phyloP scores from a whole-genome alignment of 768 basidiomycete genomes.

The Podaxis sp. region DNA sequence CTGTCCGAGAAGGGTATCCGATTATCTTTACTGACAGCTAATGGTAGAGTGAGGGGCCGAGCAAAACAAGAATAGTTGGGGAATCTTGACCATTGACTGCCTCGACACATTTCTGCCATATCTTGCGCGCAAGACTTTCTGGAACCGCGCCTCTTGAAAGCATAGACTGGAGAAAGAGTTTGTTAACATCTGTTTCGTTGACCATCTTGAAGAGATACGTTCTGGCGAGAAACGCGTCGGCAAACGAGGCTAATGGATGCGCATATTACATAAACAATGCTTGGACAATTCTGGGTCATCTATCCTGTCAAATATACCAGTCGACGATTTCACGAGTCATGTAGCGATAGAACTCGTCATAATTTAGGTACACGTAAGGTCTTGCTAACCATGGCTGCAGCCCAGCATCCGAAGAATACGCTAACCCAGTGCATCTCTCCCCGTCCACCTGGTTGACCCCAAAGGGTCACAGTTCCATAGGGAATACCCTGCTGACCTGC shows the following conservation, averaged over 20 bases:
- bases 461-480: slow-evolving; percentile 66
- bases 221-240: not conserved
- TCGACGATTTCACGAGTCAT: not conserved
- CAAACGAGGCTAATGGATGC: not conserved
- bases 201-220: slow-evolving; percentile 17
- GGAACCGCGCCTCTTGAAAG: slow-evolving; percentile 68
- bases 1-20: slow-evolving; percentile 49
- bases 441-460: slow-evolving; percentile 66
- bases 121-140: slow-evolving; percentile 52
- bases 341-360: slow-evolving; percentile 2
- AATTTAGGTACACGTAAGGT: slow-evolving; percentile 84
- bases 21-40: not conserved
- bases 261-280: slow-evolving; percentile 5
- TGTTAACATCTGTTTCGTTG: slow-evolving; percentile 59
- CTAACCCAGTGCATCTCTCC: slow-evolving; percentile 84
- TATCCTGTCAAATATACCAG: not conserved
- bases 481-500: slow-evolving; percentile 74
- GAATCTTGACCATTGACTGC: slow-evolving; percentile 55
- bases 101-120: slow-evolving; percentile 66
- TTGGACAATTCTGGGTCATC: not conserved
- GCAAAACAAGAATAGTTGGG: slow-evolving; percentile 1
- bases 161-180: slow-evolving; percentile 76
- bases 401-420: slow-evolving; percentile 81
- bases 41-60: slow-evolving; percentile 10
- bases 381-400: slow-evolving; percentile 97